Percentiles rank a stretch among this genome's conserved stretches.
Evolutionary conservation across 169 alveolate species (phyloP).

Genomic region (Plasmodium gonderi): DNA sequence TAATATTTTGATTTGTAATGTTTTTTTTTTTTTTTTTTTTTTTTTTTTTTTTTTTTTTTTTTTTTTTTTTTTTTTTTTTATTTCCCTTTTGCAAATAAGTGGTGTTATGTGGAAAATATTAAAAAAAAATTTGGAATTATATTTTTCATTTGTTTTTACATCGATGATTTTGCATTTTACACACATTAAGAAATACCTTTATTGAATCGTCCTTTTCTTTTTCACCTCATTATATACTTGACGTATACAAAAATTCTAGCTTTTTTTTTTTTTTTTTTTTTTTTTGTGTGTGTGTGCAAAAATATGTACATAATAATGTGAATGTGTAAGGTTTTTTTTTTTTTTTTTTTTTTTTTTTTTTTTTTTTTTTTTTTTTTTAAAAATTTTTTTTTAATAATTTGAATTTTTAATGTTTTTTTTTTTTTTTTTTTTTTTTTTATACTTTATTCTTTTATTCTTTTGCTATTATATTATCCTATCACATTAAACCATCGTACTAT

Average conservation of each 20-base stretch:
- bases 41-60: background rate
- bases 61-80: background rate
- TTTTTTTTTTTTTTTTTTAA: too few species aligned
- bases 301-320: background rate
- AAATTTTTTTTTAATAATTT: background rate
- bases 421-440: too few species aligned
- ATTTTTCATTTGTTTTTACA: slow-evolving; percentile 28
- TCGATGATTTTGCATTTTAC: slow-evolving; percentile 4
- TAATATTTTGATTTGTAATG: background rate
- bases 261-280: background rate
- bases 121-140: background rate
- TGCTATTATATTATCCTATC: background rate
- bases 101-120: slow-evolving; percentile 6
- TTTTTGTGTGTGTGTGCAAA: slow-evolving; percentile 6
- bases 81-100: slow-evolving; percentile 7
- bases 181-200: background rate
- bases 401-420: background rate
- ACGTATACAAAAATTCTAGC: background rate
- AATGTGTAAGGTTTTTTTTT: background rate
- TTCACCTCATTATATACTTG: slow-evolving; percentile 2
- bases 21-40: background rate
- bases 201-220: background rate
- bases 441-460: too few species aligned
- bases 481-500: too few species aligned
- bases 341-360: background rate